Evolutionary conservation across 352 stramenopile genomes (phyloP), one percentile per base, ranked within the genome.

Genomic region (Detonula confervacea): DNA sequence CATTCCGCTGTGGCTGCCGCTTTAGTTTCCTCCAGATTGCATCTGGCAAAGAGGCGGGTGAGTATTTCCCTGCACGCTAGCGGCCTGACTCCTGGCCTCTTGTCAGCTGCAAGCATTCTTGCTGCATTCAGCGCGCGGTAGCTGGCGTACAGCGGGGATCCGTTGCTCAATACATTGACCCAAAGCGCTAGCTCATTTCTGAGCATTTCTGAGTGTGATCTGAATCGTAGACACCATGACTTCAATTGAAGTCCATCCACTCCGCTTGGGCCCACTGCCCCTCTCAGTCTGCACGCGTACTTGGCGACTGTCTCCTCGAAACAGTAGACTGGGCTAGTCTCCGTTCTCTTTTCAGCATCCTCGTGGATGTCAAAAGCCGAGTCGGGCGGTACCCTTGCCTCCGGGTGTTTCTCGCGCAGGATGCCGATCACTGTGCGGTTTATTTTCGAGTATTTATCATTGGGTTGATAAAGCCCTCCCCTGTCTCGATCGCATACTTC

Each of bases 121-220:
- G 27, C 27, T 9, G 29, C 5, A 42, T 75, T 75, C 3, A 77
- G n/a, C 6, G 74, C 74, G 39, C 70, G 64, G 54, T 79, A 79
- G 1, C 70, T 64, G 9, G 69, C 81, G 61, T 62, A 87, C 4
- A 61, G 75, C n/a, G 72, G 70, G 0, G 39, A 55, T 5, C 1
- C 22, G 37, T 87, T 87, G 20, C 64, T 42, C 7, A 87, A 30
- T 70, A 75, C 82, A 18, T 73, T n/a, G 0, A 46, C 46, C 56
- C 60, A 77, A 1, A 2, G 20, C 8, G 66, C 64, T 39, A 85
- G 72, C 27, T 61, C 65, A 47, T 73, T 30, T 16, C 65, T 39
- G 16, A 81, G 44, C 1, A 16, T 20, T 27, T 62, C 18, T 6
- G 57, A 77, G 7, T 7, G 1, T 16, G 1, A 29, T 1, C 55